Evolutionary conservation across 495 filamentous ascomycete species (phyloP).

Genomic region (Staphylotrichum tortipilum): DNA sequence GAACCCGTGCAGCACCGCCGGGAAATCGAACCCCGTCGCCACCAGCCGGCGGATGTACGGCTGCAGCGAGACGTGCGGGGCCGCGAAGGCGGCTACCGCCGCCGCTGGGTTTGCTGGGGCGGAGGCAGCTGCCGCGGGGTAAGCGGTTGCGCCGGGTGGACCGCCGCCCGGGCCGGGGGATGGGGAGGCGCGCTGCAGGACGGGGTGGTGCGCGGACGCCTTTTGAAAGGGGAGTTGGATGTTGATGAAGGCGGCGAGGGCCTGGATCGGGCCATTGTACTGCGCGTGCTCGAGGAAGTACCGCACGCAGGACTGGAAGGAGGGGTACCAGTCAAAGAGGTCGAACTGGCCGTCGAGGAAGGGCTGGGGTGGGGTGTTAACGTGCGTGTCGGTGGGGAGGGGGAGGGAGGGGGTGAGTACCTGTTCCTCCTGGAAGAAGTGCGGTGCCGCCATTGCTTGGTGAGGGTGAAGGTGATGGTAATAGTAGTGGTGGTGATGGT

Average conservation of each 20-base stretch:
- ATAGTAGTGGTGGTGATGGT: no score
- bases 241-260: conserved; percentile 86
- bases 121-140: background rate
- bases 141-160: background rate
- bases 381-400: background rate
- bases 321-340: conserved; percentile 88
- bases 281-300: conserved; percentile 94
- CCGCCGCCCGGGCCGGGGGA: conserved; percentile 11
- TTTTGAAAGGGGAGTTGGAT: conserved; percentile 64
- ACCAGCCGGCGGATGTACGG: conserved; percentile 88
- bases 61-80: conserved; percentile 60
- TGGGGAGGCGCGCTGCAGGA: conserved; percentile 24
- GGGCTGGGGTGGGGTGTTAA: conserved; percentile 20
- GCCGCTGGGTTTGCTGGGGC: background rate
- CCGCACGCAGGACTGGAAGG: conserved; percentile 81
- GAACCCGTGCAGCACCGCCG: conserved; percentile 79
- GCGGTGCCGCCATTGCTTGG: conserved; percentile 20
- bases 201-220: conserved; percentile 10
- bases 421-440: conserved; percentile 24
- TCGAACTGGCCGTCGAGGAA: conserved; percentile 52
- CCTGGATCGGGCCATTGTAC: conserved; percentile 72
- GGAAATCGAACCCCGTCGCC: conserved; percentile 82
- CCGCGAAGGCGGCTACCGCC: no score
- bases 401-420: conserved; percentile 14
- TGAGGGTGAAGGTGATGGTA: background rate